Percentiles rank a stretch among this genome's conserved stretches.
Conservation (phyloP, 2,329 filamentous ascomycete species). For the Ophiocordyceps camponoti-leonardi region DNA sequence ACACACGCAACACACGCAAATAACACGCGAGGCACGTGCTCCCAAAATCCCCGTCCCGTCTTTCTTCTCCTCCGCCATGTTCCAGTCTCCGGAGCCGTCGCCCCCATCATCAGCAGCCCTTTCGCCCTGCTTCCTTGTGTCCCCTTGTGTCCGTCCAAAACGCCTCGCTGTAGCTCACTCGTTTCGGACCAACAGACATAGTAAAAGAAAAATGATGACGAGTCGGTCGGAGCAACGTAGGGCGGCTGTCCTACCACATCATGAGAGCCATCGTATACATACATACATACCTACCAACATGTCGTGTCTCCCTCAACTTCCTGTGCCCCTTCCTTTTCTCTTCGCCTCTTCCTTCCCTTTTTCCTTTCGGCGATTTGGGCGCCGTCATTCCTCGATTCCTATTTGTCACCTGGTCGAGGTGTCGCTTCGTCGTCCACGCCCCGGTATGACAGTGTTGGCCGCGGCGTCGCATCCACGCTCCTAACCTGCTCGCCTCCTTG, state of each 20-base stretch:
- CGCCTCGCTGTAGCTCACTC: slow-evolving; percentile 8
- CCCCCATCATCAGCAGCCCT: not conserved
- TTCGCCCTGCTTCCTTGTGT: too few species aligned
- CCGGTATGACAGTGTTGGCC: slow-evolving; percentile 11
- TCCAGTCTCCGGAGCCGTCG: not conserved
- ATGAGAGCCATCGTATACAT: not conserved
- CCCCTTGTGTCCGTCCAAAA: slow-evolving; percentile 3
- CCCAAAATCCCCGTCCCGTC: not conserved
- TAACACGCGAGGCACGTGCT: too few species aligned
- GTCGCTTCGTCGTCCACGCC: slow-evolving; percentile 20
- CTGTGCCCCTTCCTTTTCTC: not conserved
- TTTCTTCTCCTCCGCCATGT: not conserved
- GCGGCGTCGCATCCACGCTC: slow-evolving; percentile 25
- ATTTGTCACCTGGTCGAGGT: slow-evolving; percentile 17
- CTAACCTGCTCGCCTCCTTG: not conserved
- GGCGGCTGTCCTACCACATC: not conserved
- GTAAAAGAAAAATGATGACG: not conserved
- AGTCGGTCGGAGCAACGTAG: not conserved
- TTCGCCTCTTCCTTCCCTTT: not conserved
- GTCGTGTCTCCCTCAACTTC: not conserved
- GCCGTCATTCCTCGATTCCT: not conserved
- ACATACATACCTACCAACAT: too few species aligned
- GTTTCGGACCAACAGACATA: not conserved
- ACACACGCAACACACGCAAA: too few species aligned
- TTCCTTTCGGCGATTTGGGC: not conserved